These are phyloP conservation scores for Lecanicillium sp. DNA, from an alignment of 2,329 filamentous ascomycete genomes.

Conservation along the genomic window DNA sequence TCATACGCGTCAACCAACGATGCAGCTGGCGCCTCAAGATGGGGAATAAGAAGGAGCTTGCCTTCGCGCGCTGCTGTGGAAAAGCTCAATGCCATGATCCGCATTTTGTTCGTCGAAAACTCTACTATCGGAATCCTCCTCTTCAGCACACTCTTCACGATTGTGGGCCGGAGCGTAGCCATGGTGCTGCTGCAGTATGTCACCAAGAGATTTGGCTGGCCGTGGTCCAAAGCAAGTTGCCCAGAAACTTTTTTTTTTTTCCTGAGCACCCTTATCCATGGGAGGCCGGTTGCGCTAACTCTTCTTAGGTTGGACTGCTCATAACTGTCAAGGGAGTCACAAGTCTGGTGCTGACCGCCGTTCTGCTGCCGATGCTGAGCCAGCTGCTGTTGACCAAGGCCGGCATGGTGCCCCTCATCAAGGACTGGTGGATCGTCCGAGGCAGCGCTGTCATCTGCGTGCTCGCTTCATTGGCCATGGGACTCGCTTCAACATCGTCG, in stretches of 20 bases:
- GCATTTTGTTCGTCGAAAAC: not conserved
- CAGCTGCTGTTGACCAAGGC: not conserved
- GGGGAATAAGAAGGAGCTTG: too few species aligned
- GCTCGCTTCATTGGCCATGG: not conserved
- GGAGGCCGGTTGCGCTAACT: not conserved
- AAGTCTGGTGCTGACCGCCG: not conserved
- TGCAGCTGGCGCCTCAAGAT: too few species aligned
- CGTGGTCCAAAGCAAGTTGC: slow-evolving; percentile 12
- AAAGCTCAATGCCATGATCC: not conserved
- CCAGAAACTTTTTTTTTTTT: not conserved
- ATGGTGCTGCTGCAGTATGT: slow-evolving; percentile 12
- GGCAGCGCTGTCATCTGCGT: not conserved
- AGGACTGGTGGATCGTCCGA: slow-evolving; percentile 11
- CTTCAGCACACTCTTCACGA: slow-evolving; percentile 1
- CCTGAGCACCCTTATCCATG: too few species aligned
- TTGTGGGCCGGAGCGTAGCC: not conserved
- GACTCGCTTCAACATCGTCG: not conserved
- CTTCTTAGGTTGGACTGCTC: not conserved
- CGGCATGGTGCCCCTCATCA: slow-evolving; percentile 4
- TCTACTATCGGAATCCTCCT: not conserved
- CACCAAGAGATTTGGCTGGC: slow-evolving; percentile 13
- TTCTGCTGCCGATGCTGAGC: not conserved
- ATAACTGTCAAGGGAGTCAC: not conserved
- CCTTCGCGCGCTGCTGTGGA: not conserved
- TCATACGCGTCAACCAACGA: too few species aligned